phyloP scores from a whole-genome alignment of 805 yeast species.

The Spencermartinsiella europaea region DNA sequence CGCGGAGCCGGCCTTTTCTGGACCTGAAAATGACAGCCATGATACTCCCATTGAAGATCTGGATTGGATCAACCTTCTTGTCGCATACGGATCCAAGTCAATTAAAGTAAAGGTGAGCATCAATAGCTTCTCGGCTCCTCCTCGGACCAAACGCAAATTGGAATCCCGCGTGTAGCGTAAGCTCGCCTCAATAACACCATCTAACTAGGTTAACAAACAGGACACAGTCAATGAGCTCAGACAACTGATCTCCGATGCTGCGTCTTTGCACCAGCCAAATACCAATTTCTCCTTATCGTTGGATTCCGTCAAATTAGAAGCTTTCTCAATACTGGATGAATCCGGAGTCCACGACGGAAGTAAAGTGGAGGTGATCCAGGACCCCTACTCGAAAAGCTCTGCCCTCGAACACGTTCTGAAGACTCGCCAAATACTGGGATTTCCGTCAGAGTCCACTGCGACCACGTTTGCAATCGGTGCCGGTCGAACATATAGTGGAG shows the following conservation, averaged over 20 bases:
- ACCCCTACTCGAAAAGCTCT: conserved; percentile 54
- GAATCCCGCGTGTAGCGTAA: too few species aligned
- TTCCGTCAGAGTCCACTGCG: conserved; percentile 36
- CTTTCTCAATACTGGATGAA: conserved; percentile 29
- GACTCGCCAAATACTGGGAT: conserved; percentile 56
- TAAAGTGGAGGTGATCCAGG: conserved; percentile 44
- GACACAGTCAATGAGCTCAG: conserved; percentile 55
- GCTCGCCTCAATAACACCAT: too few species aligned
- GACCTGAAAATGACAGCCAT: too few species aligned
- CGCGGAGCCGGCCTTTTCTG: too few species aligned
- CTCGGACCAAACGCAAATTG: too few species aligned
- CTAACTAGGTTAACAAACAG: conserved; percentile 12
- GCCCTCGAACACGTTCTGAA: conserved; percentile 59
- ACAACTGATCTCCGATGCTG: conserved; percentile 52
- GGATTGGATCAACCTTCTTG: conserved; percentile 2
- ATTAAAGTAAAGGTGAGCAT: conserved; percentile 7
- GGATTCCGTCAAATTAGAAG: conserved; percentile 35
- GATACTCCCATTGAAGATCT: not conserved
- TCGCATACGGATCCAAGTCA: not conserved
- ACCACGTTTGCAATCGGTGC: conserved; percentile 35
- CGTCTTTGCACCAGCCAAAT: conserved; percentile 49
- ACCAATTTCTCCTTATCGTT: conserved; percentile 52
- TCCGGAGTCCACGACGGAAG: conserved; percentile 34
- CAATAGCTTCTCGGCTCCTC: too few species aligned
- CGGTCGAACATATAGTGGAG: conserved; percentile 34